These are phyloP conservation scores for Cyberlindnera saturnus DNA, from an alignment of 805 yeast genomes.

Conservation along the genomic window DNA sequence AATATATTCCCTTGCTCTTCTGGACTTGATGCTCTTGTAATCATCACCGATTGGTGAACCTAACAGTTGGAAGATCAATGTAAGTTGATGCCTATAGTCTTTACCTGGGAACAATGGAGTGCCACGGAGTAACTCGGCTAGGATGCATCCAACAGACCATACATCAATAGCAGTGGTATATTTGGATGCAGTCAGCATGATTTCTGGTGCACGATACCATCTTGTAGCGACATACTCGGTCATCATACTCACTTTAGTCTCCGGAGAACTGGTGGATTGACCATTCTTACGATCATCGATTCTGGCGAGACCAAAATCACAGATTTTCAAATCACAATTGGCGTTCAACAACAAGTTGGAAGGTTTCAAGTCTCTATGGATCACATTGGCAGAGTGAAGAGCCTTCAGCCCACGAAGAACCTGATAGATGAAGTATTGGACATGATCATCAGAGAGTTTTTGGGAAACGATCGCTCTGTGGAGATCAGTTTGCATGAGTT, in stretches of 20 bases:
- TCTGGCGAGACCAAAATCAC: slow-evolving; percentile 89
- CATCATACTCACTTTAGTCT: slow-evolving; percentile 69
- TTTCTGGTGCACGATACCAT: slow-evolving; percentile 97
- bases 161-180: slow-evolving; percentile 94
- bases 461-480: slow-evolving; percentile 81
- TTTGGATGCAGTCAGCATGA: slow-evolving; percentile 89
- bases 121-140: slow-evolving; percentile 85
- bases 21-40: slow-evolving; percentile 65
- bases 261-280: slow-evolving; percentile 45
- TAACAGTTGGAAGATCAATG: slow-evolving; percentile 74
- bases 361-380: slow-evolving; percentile 92
- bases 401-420: slow-evolving; percentile 86
- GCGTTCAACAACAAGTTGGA: slow-evolving; percentile 80
- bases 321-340: slow-evolving; percentile 88
- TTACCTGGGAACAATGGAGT: slow-evolving; percentile 90
- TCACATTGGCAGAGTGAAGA: slow-evolving; percentile 87
- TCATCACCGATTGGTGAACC: slow-evolving; percentile 88
- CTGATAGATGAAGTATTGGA: slow-evolving; percentile 90
- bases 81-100: slow-evolving; percentile 87
- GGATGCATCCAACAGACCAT: slow-evolving; percentile 95
- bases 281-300: slow-evolving; percentile 24
- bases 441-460: slow-evolving; percentile 81
- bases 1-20: slow-evolving; percentile 85
- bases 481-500: slow-evolving; percentile 82
- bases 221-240: slow-evolving; percentile 97